Evolutionary conservation across 306 rosid genomes (phyloP).

Genomic region (Glycyrrhiza uralensis): DNA sequence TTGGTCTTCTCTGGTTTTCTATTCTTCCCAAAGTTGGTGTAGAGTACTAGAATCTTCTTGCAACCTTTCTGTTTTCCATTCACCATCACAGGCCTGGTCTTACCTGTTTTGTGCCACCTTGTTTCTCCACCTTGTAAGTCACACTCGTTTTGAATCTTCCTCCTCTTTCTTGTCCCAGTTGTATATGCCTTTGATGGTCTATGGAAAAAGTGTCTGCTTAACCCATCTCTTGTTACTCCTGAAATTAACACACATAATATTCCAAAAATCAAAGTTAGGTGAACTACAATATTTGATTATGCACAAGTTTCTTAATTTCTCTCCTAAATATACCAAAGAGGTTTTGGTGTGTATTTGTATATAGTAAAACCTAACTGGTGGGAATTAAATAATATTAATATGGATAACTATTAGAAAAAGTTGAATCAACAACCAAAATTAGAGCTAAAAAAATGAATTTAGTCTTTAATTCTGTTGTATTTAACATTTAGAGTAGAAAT

Average conservation of each 20-base stretch:
- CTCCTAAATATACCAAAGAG: too few species aligned
- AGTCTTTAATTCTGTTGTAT: too few species aligned
- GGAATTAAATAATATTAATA: too few species aligned
- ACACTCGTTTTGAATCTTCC: slow-evolving; percentile 84
- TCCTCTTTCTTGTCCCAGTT: slow-evolving; percentile 95
- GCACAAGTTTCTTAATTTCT: too few species aligned
- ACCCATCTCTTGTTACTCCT: slow-evolving; percentile 93
- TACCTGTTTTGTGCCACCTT: slow-evolving; percentile 97
- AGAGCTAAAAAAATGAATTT: too few species aligned
- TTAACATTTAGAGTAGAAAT: too few species aligned
- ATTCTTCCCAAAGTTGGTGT: slow-evolving; percentile 92
- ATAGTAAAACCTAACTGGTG: too few species aligned
- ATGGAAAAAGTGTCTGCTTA: slow-evolving; percentile 93
- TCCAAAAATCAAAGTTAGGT: slow-evolving; percentile 61
- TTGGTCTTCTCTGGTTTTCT: slow-evolving; percentile 92
- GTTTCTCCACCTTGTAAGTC: slow-evolving; percentile 81
- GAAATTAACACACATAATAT: too few species aligned
- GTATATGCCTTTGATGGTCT: slow-evolving; percentile 97
- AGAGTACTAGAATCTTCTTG: slow-evolving; percentile 88
- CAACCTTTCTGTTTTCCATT: slow-evolving; percentile 91
- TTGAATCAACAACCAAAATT: too few species aligned
- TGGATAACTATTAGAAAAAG: too few species aligned
- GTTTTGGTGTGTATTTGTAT: too few species aligned
- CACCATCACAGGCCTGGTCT: slow-evolving; percentile 86
- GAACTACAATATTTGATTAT: too few species aligned